These are phyloP conservation scores for Phytophthora hybrid DNA, from an alignment of 352 stramenopile genomes.

Conservation along the genomic window DNA sequence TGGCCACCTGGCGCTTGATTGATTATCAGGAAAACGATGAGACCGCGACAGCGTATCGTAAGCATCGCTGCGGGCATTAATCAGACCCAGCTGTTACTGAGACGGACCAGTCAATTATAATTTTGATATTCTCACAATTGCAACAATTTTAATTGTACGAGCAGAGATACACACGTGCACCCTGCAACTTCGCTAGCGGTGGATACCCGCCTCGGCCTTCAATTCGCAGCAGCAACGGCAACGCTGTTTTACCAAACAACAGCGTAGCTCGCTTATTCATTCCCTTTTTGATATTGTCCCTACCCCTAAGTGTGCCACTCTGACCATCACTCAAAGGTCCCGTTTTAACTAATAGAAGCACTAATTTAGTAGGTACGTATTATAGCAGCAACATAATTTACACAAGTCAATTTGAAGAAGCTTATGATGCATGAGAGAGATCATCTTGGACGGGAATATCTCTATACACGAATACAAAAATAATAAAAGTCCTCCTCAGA, in stretches of 20 bases:
- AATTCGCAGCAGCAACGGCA: too few relatives aligned
- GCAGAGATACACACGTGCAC: background rate
- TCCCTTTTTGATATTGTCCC: conserved; percentile 6
- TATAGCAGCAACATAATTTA: too few relatives aligned
- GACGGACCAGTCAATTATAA: conserved; percentile 12
- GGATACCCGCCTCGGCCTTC: background rate
- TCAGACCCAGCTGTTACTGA: conserved; percentile 28
- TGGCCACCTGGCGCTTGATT: background rate
- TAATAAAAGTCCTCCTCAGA: background rate
- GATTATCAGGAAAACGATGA: background rate
- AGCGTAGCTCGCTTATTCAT: too few relatives aligned
- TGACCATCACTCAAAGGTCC: conserved; percentile 24
- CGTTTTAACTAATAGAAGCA: conserved; percentile 10
- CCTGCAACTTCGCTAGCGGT: background rate
- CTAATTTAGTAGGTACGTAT: conserved; percentile 5
- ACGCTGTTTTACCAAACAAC: too few relatives aligned
- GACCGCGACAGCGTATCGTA: conserved; percentile 1
- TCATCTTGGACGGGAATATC: too few relatives aligned
- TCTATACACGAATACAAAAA: background rate
- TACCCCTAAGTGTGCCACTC: background rate
- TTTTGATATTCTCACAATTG: conserved; percentile 10
- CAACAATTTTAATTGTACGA: too few relatives aligned
- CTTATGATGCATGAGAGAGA: too few relatives aligned
- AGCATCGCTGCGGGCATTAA: conserved; percentile 11
- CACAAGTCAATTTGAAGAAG: too few relatives aligned